Evolutionary conservation across 805 yeast genomes (phyloP).

Genomic region (Candida chauliodis): DNA sequence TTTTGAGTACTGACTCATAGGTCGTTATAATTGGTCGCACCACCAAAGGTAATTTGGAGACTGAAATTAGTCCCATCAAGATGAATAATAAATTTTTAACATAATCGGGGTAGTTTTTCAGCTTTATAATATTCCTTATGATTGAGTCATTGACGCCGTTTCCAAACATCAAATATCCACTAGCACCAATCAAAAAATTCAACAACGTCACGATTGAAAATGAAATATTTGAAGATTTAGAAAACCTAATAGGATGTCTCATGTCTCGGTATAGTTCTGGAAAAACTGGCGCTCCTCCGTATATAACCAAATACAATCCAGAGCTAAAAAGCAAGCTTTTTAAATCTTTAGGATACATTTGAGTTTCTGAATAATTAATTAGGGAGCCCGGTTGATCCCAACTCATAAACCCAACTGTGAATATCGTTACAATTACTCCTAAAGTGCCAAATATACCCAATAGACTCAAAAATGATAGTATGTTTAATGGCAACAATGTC

Average conservation of each 20-base stretch:
- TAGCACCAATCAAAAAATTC: constrained; percentile 57
- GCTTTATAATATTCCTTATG: constrained; percentile 65
- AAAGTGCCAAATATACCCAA: constrained; percentile 56
- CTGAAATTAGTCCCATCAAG: constrained; percentile 36
- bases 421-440: constrained; percentile 43
- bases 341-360: constrained; percentile 28
- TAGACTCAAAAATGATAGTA: constrained; percentile 52
- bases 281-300: constrained; percentile 82
- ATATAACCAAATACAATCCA: constrained; percentile 73
- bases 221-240: constrained; percentile 49
- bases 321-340: constrained; percentile 46
- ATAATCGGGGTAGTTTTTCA: constrained; percentile 60
- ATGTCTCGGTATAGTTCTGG: constrained; percentile 72
- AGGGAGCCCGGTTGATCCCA: constrained; percentile 52
- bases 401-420: constrained; percentile 45
- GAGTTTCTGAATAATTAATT: constrained; percentile 41
- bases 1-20: constrained; percentile 25
- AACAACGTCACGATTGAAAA: constrained; percentile 56
- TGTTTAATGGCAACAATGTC: constrained; percentile 54
- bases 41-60: constrained; percentile 40
- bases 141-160: constrained; percentile 62
- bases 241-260: constrained; percentile 61
- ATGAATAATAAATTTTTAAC: constrained; percentile 33
- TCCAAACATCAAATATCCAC: constrained; percentile 84
- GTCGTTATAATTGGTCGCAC: constrained; percentile 38